These are phyloP conservation scores for Hortiboletus flavorubellus DNA, from an alignment of 768 basidiomycete genomes.

Conservation along the genomic window DNA sequence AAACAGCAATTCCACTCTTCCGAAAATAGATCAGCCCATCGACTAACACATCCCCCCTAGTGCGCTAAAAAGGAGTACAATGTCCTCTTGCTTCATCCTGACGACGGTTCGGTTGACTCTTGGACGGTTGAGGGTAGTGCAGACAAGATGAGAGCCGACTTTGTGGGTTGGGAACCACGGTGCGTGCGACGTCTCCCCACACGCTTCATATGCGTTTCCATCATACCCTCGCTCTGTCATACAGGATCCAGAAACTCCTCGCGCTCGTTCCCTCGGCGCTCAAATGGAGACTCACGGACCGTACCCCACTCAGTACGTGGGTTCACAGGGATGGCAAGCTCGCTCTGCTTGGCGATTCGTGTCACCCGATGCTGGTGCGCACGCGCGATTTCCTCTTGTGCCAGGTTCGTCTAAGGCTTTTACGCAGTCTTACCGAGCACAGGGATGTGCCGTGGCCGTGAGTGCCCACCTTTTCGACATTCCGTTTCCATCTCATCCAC, in stretches of 20 bases:
- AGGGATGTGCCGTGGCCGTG: slow-evolving; percentile 55
- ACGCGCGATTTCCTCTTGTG: neutral
- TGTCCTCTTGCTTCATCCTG: slow-evolving; percentile 43
- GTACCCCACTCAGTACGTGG: slow-evolving; percentile 47
- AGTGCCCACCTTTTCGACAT: slow-evolving; percentile 4
- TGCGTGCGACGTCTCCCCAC: slow-evolving; percentile 17
- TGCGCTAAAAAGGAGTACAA: slow-evolving; percentile 43
- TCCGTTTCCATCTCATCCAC: neutral
- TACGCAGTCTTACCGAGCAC: slow-evolving; percentile 47
- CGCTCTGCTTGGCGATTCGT: slow-evolving; percentile 51
- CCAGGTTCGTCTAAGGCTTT: neutral
- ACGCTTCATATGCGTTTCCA: neutral
- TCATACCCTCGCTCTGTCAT: neutral
- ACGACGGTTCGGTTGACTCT: slow-evolving; percentile 39
- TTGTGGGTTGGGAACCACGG: slow-evolving; percentile 48
- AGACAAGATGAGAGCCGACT: slow-evolving; percentile 28
- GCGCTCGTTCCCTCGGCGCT: slow-evolving; percentile 33
- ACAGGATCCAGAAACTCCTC: slow-evolving; percentile 46
- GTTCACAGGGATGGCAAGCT: slow-evolving; percentile 42
- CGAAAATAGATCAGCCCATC: slow-evolving; percentile 1
- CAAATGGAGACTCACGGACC: slow-evolving; percentile 40
- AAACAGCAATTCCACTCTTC: no score
- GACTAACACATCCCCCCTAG: slow-evolving; percentile 7
- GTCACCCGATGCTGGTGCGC: slow-evolving; percentile 51
- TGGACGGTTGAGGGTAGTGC: slow-evolving; percentile 40